These are phyloP conservation scores for Chaetomiaceae sp. DNA, from an alignment of 2,329 filamentous ascomycete species.

Conservation along the genomic window DNA sequence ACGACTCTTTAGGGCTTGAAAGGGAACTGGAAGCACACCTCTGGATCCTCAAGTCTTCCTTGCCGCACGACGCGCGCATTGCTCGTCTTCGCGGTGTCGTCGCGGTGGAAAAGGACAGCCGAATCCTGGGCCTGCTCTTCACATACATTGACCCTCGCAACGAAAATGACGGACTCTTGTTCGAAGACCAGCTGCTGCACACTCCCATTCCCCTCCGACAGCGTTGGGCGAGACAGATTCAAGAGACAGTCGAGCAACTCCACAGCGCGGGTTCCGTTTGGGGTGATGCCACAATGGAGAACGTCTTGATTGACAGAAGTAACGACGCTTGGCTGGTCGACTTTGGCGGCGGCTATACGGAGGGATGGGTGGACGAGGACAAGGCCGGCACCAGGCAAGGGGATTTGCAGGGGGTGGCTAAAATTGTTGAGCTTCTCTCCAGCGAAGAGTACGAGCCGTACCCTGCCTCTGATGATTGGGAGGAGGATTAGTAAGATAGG, in stretches of 20 bases:
- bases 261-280: constrained; percentile 27
- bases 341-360: constrained; percentile 34
- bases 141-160: constrained; percentile 8
- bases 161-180: constrained; percentile 2
- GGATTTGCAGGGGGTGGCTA: constrained; percentile 29
- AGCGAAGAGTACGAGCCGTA: constrained; percentile 12
- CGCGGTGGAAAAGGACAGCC: neutral
- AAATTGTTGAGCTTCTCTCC: constrained; percentile 16
- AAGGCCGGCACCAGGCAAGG: constrained; percentile 32
- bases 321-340: constrained; percentile 35
- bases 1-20: neutral
- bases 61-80: constrained; percentile 5
- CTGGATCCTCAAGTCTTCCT: constrained; percentile 4
- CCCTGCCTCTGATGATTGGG: neutral
- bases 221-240: constrained; percentile 23
- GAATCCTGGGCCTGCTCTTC: constrained; percentile 10
- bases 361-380: constrained; percentile 36
- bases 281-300: constrained; percentile 30
- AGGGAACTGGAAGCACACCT: constrained; percentile 6
- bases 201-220: constrained; percentile 11
- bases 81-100: constrained; percentile 8
- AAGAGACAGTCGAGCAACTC: constrained; percentile 24
- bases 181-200: neutral
- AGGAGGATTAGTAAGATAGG: neutral
- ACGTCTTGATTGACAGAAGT: constrained; percentile 34